A percentile compares a stretch with the other conserved stretches of the same genome.
Evolutionary conservation across 2,329 filamentous ascomycete species (phyloP).

Genomic region (Dissoconium aciculare): DNA sequence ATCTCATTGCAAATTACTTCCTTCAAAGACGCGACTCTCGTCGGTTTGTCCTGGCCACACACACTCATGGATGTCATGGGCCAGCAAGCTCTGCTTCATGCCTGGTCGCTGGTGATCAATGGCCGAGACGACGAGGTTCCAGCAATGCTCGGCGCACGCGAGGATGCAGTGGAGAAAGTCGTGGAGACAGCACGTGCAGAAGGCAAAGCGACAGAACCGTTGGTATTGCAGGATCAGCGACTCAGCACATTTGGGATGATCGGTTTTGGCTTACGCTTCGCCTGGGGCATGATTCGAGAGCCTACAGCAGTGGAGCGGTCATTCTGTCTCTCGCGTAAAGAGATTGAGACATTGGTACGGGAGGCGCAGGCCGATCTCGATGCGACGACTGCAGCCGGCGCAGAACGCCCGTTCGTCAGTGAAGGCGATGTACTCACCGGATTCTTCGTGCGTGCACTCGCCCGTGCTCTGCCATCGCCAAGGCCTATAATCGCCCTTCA

Average conservation of each 20-base stretch:
- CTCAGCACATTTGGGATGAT: constrained; percentile 23
- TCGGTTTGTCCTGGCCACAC: constrained; percentile 35
- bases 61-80: constrained; percentile 35
- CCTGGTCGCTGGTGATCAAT: constrained; percentile 34
- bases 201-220: neutral
- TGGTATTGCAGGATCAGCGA: neutral
- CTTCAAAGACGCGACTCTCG: constrained; percentile 37
- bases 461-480: constrained; percentile 16
- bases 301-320: constrained; percentile 23
- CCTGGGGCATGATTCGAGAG: constrained; percentile 24
- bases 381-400: constrained; percentile 5
- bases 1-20: constrained; percentile 35
- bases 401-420: constrained; percentile 27
- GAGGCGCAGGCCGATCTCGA: constrained; percentile 17
- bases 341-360: constrained; percentile 13
- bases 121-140: constrained; percentile 30
- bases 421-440: constrained; percentile 34
- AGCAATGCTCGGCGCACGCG: constrained; percentile 22
- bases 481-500: constrained; percentile 27
- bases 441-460: constrained; percentile 25
- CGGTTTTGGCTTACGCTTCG: constrained; percentile 17
- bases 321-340: constrained; percentile 28
- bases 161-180: constrained; percentile 25
- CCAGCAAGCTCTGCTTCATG: constrained; percentile 28
- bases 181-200: constrained; percentile 8